Conservation (phyloP, 83 land plant genomes). For the Diphasiastrum complanatum region DNA sequence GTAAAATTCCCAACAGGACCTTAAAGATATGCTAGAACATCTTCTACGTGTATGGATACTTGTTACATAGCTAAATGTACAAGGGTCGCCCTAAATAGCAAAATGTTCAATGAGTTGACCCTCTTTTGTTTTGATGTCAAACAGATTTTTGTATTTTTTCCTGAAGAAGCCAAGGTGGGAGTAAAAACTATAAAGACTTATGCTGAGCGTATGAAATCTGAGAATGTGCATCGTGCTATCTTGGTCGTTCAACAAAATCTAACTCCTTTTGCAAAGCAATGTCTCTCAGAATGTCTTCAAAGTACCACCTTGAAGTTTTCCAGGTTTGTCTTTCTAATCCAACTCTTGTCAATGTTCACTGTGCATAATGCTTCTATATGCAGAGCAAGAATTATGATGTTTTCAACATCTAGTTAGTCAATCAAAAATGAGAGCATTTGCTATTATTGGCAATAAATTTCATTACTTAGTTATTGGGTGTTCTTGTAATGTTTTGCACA, state of each 20-base stretch:
- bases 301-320: constrained; percentile 82
- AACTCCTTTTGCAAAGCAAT: constrained; percentile 79
- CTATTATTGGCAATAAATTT: too few relatives aligned
- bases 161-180: constrained; percentile 90
- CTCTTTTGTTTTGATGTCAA: constrained; percentile 4
- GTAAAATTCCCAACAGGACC: too few relatives aligned
- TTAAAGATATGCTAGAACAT: too few relatives aligned
- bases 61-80: too few relatives aligned
- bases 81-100: too few relatives aligned
- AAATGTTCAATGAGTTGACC: too few relatives aligned
- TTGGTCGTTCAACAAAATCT: constrained; percentile 78
- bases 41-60: too few relatives aligned
- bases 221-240: constrained; percentile 72
- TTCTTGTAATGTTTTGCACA: too few relatives aligned
- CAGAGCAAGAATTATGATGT: not conserved
- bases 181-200: constrained; percentile 86
- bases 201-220: constrained; percentile 75
- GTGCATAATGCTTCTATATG: not conserved
- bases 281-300: constrained; percentile 53
- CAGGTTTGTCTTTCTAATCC: constrained; percentile 43
- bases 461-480: too few relatives aligned
- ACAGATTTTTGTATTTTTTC: constrained; percentile 89
- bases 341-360: not conserved
- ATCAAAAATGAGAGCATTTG: too few relatives aligned
- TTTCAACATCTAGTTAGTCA: too few relatives aligned